These are phyloP conservation scores for Ilyonectria destructans DNA, from an alignment of 2,329 filamentous ascomycete genomes.

Conservation along the genomic window DNA sequence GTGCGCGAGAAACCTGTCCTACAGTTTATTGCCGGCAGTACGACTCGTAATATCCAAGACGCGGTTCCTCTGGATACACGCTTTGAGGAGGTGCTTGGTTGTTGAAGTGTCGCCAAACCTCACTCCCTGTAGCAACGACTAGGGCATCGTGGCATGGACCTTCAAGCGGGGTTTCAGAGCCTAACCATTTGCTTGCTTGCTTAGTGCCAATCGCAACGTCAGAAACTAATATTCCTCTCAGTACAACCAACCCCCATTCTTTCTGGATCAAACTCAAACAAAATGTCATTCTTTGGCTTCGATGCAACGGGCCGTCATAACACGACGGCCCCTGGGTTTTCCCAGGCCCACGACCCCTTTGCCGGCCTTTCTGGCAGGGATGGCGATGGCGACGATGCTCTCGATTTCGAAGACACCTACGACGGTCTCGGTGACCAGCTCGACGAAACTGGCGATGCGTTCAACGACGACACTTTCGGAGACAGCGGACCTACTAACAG, in stretches of 20 bases:
- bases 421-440: slow-evolving; percentile 94
- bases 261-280: slow-evolving; percentile 44
- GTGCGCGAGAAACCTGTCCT: slow-evolving; percentile 8
- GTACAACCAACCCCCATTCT: slow-evolving; percentile 44
- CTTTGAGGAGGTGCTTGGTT: background rate
- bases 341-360: slow-evolving; percentile 88
- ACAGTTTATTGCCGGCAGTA: background rate
- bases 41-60: background rate
- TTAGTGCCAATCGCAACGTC: slow-evolving; percentile 14
- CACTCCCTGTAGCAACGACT: slow-evolving; percentile 13
- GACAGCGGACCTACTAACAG: slow-evolving; percentile 56
- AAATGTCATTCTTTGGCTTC: slow-evolving; percentile 95
- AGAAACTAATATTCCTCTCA: slow-evolving; percentile 43
- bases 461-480: slow-evolving; percentile 97
- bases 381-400: slow-evolving; percentile 71
- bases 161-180: slow-evolving; percentile 24
- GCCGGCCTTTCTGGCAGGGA: slow-evolving; percentile 81
- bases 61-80: background rate
- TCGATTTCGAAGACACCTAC: slow-evolving; percentile 97
- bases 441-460: slow-evolving; percentile 91
- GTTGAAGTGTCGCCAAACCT: slow-evolving; percentile 11
- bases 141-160: slow-evolving; percentile 23
- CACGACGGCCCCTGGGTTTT: slow-evolving; percentile 82
- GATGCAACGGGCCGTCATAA: slow-evolving; percentile 79
- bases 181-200: slow-evolving; percentile 22